Evolutionary conservation across 2,329 filamentous ascomycete species (phyloP).

Genomic region (Colletotrichum caudatum): DNA sequence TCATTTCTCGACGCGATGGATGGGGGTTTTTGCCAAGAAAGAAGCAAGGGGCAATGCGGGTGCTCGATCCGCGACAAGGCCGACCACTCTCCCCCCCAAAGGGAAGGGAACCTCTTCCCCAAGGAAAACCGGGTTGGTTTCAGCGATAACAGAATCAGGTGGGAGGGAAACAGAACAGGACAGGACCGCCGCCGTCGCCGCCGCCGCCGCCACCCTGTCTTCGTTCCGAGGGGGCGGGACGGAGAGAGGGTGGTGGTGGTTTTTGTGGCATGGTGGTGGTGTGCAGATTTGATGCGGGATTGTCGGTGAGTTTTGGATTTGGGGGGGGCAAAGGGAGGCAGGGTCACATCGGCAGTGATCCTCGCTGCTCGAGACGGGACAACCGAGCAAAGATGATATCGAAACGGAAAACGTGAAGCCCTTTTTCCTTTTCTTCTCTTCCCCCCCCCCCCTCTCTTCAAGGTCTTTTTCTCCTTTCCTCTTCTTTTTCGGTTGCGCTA

Average conservation of each 20-base stretch:
- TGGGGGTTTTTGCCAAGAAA: background rate
- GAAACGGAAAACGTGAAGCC: conserved; percentile 5
- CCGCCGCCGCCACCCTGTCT: background rate
- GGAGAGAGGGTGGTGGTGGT: background rate
- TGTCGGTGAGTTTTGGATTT: conserved; percentile 40
- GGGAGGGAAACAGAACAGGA: background rate
- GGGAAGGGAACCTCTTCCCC: too few relatives aligned
- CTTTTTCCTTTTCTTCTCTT: background rate
- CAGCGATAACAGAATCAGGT: conserved; percentile 21
- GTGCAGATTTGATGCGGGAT: conserved; percentile 12
- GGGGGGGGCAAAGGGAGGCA: conserved; percentile 3
- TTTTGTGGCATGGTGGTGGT: conserved; percentile 22
- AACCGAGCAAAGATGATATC: background rate
- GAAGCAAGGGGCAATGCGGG: conserved; percentile 5
- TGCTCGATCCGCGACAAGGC: conserved; percentile 4
- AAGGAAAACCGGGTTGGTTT: conserved; percentile 8
- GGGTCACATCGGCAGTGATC: conserved; percentile 29
- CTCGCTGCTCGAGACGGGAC: conserved; percentile 3
- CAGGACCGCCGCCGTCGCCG: background rate
- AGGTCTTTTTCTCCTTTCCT: background rate
- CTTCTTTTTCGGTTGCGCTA: background rate
- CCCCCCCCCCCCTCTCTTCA: too few relatives aligned
- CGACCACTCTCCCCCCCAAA: too few relatives aligned
- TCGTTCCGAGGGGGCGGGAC: conserved; percentile 15
- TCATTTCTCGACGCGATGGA: conserved; percentile 22